These are phyloP conservation scores for Penicillium crustosum DNA, from an alignment of 2,329 filamentous ascomycete genomes.

Conservation along the genomic window DNA sequence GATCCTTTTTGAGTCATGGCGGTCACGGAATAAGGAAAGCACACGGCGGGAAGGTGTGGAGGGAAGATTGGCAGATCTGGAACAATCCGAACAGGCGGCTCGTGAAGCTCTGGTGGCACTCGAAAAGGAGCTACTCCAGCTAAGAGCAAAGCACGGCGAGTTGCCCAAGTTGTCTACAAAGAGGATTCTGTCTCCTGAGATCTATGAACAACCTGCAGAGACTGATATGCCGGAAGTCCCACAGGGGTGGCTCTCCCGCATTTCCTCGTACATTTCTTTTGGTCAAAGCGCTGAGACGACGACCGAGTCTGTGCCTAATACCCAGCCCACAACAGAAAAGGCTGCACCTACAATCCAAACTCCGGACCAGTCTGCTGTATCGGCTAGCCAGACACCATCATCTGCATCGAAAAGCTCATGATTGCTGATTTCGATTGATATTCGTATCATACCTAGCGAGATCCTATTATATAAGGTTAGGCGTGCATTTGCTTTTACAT, in stretches of 20 bases:
- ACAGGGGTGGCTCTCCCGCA: conserved; percentile 34
- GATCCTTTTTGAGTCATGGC: conserved; percentile 63
- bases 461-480: conserved; percentile 1
- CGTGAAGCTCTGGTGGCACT: conserved; percentile 44
- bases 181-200: conserved; percentile 42
- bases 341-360: background rate
- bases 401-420: conserved; percentile 4
- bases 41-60: conserved; percentile 60
- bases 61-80: conserved; percentile 59
- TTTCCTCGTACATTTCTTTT: conserved; percentile 37
- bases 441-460: background rate
- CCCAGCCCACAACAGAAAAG: conserved; percentile 7
- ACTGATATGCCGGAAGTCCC: conserved; percentile 10
- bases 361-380: background rate
- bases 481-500: conserved; percentile 7
- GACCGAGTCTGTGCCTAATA: conserved; percentile 9
- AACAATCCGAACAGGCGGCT: conserved; percentile 49
- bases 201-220: conserved; percentile 38
- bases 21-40: conserved; percentile 61
- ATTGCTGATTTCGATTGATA: background rate
- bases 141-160: conserved; percentile 41
- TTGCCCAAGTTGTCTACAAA: conserved; percentile 25
- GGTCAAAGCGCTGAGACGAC: conserved; percentile 17
- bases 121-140: conserved; percentile 48
- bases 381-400: background rate